Base-by-base conservation (phyloP, 768 basidiomycete genomes). In the Tylopilus balloui region DNA sequence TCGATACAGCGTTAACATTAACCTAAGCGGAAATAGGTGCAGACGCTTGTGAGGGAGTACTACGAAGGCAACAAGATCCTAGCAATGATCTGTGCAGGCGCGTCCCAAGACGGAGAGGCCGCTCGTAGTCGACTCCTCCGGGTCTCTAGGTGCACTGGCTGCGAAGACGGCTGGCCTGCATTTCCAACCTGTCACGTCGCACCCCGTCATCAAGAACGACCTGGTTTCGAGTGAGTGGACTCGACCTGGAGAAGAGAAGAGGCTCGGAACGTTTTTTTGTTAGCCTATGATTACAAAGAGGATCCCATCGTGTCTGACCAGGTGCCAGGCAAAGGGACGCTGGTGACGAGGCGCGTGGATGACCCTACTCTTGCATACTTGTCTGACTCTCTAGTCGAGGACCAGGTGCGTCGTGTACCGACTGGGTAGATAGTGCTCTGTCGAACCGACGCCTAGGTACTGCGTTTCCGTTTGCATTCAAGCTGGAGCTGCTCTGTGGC, bases 31-130 rank as follows among this genome's bases (percentile, higher is more conserved):
- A n/a, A n/a, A n/a, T n/a, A n/a, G n/a, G n/a, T n/a, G n/a, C n/a
- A n/a, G n/a, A 69, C 73, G 0, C 72, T 89, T 10, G 76, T 91
- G 12, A 71, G 74, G 47, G 66, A 72, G 19, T 90, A 80, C 57
- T 63, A 69, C 8, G 54, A 69, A 8, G 45, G 52, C 4, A 57
- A 53, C 20, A 69, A 63, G 17, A 61, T 86, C 38, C 84, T 92
- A 21, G 89, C 81, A 1, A 89, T 91, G 88, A 88, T 91, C 39
- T 92, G 89, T 59, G 89, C 89, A 43, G 88, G 88, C 83, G 45
- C 28, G 74, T 63, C 32, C 6, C 3, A 41, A 2, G 45, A 31
- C 23, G 19, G 10, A 14, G 19, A 42, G 23, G 37, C 13, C 4
- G 6, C 11, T 3, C 28, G 10, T 28, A 6, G n/a, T n/a, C 17